Evolutionary conservation across 2,329 filamentous ascomycete genomes (phyloP).

Genomic region (Aspergillus pseudonomiae): DNA sequence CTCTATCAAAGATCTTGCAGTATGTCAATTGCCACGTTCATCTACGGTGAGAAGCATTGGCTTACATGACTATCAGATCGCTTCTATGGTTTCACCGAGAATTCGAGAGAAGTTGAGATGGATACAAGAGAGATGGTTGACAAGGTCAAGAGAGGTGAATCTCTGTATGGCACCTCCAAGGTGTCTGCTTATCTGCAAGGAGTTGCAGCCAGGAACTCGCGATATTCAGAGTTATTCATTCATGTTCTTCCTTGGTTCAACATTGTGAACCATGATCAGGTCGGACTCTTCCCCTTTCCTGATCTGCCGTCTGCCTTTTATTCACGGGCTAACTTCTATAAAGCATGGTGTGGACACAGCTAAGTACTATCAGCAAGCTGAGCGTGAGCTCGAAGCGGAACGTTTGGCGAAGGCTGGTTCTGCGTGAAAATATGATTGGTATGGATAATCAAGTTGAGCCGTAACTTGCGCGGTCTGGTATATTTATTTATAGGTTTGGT

Average conservation of each 20-base stretch:
- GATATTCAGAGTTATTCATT: slow-evolving; percentile 83
- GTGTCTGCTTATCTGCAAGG: slow-evolving; percentile 91
- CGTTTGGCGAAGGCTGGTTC: slow-evolving; percentile 41
- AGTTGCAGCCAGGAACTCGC: slow-evolving; percentile 86
- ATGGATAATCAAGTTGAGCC: slow-evolving; percentile 17
- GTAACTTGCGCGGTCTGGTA: slow-evolving; percentile 26
- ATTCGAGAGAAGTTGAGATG: slow-evolving; percentile 86
- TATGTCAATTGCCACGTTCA: slow-evolving; percentile 54
- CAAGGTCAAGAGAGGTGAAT: slow-evolving; percentile 89
- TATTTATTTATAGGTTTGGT: slow-evolving; percentile 21
- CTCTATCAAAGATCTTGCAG: slow-evolving; percentile 82
- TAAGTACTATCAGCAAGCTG: slow-evolving; percentile 96
- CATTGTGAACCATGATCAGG: slow-evolving; percentile 89
- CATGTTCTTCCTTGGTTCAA: slow-evolving; percentile 96
- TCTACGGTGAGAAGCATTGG: background rate
- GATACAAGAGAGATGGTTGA: slow-evolving; percentile 98
- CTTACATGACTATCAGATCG: slow-evolving; percentile 63
- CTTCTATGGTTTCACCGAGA: slow-evolving; percentile 95
- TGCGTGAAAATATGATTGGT: slow-evolving; percentile 19
- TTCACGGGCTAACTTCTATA: slow-evolving; percentile 19
- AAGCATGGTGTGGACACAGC: slow-evolving; percentile 96
- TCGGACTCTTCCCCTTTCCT: slow-evolving; percentile 34
- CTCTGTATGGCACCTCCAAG: slow-evolving; percentile 80
- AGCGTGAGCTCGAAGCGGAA: slow-evolving; percentile 88
- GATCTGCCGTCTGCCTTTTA: background rate